Evolutionary conservation across 2,329 filamentous ascomycete genomes (phyloP), one percentile per base, ranked within the genome.

Genomic region (Lachnellula occidentalis): DNA sequence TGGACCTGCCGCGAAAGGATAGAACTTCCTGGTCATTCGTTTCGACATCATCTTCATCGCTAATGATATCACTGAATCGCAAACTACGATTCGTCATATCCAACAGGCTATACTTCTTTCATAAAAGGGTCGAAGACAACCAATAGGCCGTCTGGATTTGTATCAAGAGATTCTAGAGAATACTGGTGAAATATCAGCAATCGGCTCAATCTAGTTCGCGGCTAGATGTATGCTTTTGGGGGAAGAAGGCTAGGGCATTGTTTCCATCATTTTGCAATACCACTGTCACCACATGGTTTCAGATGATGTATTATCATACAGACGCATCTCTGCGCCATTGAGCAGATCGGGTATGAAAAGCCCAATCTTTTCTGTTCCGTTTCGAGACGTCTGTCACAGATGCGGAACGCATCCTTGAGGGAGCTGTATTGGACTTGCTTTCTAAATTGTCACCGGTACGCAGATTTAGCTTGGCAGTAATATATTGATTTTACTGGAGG

Each of bases 1-100:
- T 17, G 63, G 63, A 48, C 63, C 66, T 46, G 55, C 63, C 46
- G 49, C 47, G 21, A 67, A 67, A 58, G 62, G 54, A 64, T 46
- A 48, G 41, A 27, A 6, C n/a, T 17, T 19, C 8, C 37, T 39
- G 12, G 41, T 12, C 14, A n/a, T 14, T 46, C 14, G 5, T 27
- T 39, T 17, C 36, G 36, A 39, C 17, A 17, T 7, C 17, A 15
- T 39, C 27, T 31, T 31, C 27, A 31, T 31, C 3, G 27, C 27
- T 9, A 31, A 31, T 21, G n/a, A 21, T 19, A 21, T 14, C 4
- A 24, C 24, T 43, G 15, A 21, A 43, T 21, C n/a, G 21, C 21
- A 14, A 21, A 19, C 17, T 12, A 17, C 17, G n/a, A 19, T 21
- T 43, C 11, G 21, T 8, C 9, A 24, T 19, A 43, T 9, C 12